Percentiles rank a stretch among this genome's conserved stretches.
Conservation (phyloP, 2,329 filamentous ascomycete genomes). For the Aspergillus aculeatinus region DNA sequence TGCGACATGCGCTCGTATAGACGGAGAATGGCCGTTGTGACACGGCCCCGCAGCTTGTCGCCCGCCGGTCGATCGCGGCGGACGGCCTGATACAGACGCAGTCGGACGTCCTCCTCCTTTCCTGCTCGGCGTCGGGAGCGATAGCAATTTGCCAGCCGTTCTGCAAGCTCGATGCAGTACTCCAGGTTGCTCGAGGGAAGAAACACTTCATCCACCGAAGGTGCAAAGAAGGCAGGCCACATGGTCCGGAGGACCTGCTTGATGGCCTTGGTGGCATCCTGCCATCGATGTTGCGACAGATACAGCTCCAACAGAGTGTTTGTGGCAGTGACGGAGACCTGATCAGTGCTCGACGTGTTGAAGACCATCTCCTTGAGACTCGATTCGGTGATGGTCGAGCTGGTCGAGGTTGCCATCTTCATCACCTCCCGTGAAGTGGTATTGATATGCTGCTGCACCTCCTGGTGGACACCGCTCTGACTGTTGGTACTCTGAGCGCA, state of each 20-base stretch:
- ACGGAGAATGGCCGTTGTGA: constrained; percentile 28
- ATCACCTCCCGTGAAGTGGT: constrained; percentile 45
- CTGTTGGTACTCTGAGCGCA: constrained; percentile 37
- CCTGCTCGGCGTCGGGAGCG: constrained; percentile 31
- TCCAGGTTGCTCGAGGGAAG: constrained; percentile 45
- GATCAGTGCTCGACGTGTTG: constrained; percentile 42
- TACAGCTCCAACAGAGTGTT: constrained; percentile 44
- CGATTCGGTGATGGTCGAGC: constrained; percentile 41
- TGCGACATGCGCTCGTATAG: constrained; percentile 33
- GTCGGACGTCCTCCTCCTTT: constrained; percentile 38
- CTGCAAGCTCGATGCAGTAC: constrained; percentile 48
- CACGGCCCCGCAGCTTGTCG: constrained; percentile 29
- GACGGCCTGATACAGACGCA: constrained; percentile 37
- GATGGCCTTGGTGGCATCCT: constrained; percentile 48
- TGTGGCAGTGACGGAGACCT: constrained; percentile 42
- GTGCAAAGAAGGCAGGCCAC: constrained; percentile 50
- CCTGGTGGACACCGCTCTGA: constrained; percentile 34
- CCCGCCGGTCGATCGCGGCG: constrained; percentile 28
- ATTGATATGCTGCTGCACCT: constrained; percentile 47
- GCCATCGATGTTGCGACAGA: constrained; percentile 48
- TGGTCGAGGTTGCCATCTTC: constrained; percentile 37
- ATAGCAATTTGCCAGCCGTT: constrained; percentile 49
- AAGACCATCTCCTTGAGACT: constrained; percentile 46
- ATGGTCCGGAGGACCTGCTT: constrained; percentile 46
- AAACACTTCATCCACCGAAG: constrained; percentile 45